phyloP scores from a whole-genome alignment of 2,329 filamentous ascomycete genomes.

The Emmonsiellopsis sp. region DNA sequence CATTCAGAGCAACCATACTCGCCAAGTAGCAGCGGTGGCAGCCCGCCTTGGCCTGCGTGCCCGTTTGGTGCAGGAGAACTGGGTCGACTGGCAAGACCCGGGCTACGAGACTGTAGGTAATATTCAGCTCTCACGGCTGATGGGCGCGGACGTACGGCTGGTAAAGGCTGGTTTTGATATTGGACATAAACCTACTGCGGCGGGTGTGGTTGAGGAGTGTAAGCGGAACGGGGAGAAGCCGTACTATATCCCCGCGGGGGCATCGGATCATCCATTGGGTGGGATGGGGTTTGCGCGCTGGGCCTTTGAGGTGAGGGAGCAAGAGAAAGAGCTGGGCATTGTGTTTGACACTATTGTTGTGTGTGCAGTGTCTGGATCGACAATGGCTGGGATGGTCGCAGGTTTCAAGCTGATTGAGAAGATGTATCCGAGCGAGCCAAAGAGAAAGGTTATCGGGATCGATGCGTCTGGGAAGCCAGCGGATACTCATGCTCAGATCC shows the following conservation, averaged over 20 bases:
- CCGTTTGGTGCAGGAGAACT: conserved; percentile 55
- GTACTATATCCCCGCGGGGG: conserved; percentile 64
- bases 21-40: conserved; percentile 56
- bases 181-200: conserved; percentile 56
- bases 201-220: conserved; percentile 47
- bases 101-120: conserved; percentile 60
- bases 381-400: conserved; percentile 62
- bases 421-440: conserved; percentile 29
- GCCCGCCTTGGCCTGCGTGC: conserved; percentile 45
- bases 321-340: conserved; percentile 52
- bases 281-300: conserved; percentile 63
- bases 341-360: conserved; percentile 62
- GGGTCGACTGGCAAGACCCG: conserved; percentile 54
- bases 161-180: conserved; percentile 57
- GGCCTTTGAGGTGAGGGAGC: conserved; percentile 58
- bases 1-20: conserved; percentile 62
- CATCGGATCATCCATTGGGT: conserved; percentile 60
- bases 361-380: conserved; percentile 63
- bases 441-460: conserved; percentile 55
- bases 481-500: conserved; percentile 56
- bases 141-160: conserved; percentile 56
- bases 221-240: conserved; percentile 48
- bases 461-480: conserved; percentile 53
- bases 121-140: conserved; percentile 59
- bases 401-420: conserved; percentile 58